Base-by-base conservation (phyloP, 495 filamentous ascomycete species). In the Glarea lozoyensis region DNA sequence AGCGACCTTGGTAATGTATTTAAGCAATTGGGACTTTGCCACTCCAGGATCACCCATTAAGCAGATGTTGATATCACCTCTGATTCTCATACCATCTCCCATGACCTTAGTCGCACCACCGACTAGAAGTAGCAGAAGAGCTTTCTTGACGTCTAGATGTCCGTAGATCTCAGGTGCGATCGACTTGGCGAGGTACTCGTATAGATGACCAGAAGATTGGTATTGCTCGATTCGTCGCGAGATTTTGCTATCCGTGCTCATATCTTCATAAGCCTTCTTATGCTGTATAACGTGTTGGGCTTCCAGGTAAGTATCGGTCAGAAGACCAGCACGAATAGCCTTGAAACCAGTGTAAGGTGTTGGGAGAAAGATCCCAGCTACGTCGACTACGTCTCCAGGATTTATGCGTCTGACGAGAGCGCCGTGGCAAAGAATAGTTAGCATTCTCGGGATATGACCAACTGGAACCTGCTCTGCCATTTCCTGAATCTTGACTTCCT, bases 11-110 rank as follows among this genome's bases (percentile, higher is more conserved):
- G 89, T 86, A 59, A 98, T 97, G 61, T 97, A 98, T 64, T 94
- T 95, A 42, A 98, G 70, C 47, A 98, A 64, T 66, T 98, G 92
- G 23, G 92, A 98, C 66, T 98, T 98, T 63, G 92, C 92, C 48
- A 97, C 93, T 83, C 92, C 92, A 56, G 92, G 92, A 58, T 98
- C 92, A 69, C 92, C 92, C 92, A 98, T 97, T 47, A 98, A 69
- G 64, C 92, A 98, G 56, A 97, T 79, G 63, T 98, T 98, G 68
- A 98, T 93, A 54, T 98, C 92, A 50, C 92, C 93, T 69, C 92
- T 84, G 64, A 98, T 98, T 45, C 81, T 75, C 93, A 98, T 96
- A 32, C 92, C 92, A 51, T 98, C 92, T 36, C 90, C 88, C 78
- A 98, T 93, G 51, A 88, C 80, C 65, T 98, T 98, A 11, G 83